Evolutionary conservation across 1,284 basidiomycete species (phyloP), one percentile per base, ranked within the genome.

Genomic region (Vanrija sp.): DNA sequence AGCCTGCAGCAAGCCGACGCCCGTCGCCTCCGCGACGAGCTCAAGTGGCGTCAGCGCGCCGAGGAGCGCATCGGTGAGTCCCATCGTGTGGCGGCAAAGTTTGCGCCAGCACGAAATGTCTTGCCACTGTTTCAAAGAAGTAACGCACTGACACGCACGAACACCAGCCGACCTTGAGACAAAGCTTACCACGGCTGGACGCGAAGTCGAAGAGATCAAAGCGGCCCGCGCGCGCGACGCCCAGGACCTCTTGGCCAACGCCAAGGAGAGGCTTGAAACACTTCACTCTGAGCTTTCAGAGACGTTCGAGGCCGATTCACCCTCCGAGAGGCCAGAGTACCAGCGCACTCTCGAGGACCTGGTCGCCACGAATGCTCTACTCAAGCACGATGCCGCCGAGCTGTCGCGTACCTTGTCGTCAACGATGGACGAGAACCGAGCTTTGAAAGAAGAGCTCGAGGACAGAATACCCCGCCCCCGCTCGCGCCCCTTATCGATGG

Each of bases 331-430:
- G 43, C 73, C 75, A 2, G 73, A 78, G 57, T 73, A 76, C 43
- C 72, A 74, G 34, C 80, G 82, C 55, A 83, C 91, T 6, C 78
- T 94, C 8, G 88, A 91, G 69, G 85, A 86, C 14, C 79, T 94
- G 15, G 89, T 92, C 9, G 83, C 85, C 28, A 87, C 90, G 67
- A 93, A 92, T 65, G 88, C 92, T 62, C 80, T 81, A 26, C 76
- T 93, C 55, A 89, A 89, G 73, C 84, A 83, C 29, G 89, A 91
- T 65, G 89, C 89, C 55, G 81, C 83, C 5, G 89, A 94, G 68
- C 75, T 94, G 39, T 85, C 88, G 57, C 82, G 81, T 52, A 74
- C 91, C 15, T 79, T 94, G 6, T 73, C 82, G 3, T 86, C 89
- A 49, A 81, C 88, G 1, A 82, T 89, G n/a, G 89, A 92, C 65